Base-by-base conservation (phyloP, 2,329 filamentous ascomycete species). In the Colletotrichum tropicale region DNA sequence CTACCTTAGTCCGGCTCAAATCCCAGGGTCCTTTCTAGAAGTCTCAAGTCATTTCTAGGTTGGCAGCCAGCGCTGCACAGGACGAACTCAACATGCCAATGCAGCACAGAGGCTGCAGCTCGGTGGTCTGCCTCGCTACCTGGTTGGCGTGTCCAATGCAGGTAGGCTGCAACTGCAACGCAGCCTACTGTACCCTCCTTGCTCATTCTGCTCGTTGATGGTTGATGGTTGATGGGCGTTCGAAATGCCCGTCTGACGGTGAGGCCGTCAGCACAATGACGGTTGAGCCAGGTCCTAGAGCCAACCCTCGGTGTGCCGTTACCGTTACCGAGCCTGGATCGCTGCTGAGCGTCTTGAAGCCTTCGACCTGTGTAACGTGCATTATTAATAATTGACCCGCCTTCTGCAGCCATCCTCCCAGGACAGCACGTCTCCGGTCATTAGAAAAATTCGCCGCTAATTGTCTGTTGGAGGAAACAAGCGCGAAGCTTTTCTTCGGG, bases 201-300 rank as follows among this genome's bases (percentile, higher is more conserved):
- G 21, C 36, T 38, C 36, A 18, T 73, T 73, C 38, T 56, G 70
- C 65, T 62, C 56, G 28, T 58, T 38, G 36, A 38, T 38, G 36
- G 38, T 58, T 38, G 36, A 38, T 38, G 36, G 38, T n/a, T 34
- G n/a, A 66, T 52, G 26, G 71, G 48, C 68, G 58, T 36, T 55
- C 26, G 36, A 61, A 32, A 66, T 67, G 70, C 21, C 73, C 64
- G 73, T 75, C 73, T 73, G 26, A 69, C 58, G 74, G 70, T 66
- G 65, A 75, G 64, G 56, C 56, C 73, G 64, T 69, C 65, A 32
- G 36, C 64, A 68, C 56, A 15, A 21, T 24, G 16, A 38, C 28
- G 24, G 10, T 36, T 34, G 24, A 36, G 36, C 64, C 13, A 30
- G 12, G n/a, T 26, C 24, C 55, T 67, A 65, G 12, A 36, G 16